Base-by-base conservation (phyloP, 495 filamentous ascomycete species). In the Penicillium soppii region DNA sequence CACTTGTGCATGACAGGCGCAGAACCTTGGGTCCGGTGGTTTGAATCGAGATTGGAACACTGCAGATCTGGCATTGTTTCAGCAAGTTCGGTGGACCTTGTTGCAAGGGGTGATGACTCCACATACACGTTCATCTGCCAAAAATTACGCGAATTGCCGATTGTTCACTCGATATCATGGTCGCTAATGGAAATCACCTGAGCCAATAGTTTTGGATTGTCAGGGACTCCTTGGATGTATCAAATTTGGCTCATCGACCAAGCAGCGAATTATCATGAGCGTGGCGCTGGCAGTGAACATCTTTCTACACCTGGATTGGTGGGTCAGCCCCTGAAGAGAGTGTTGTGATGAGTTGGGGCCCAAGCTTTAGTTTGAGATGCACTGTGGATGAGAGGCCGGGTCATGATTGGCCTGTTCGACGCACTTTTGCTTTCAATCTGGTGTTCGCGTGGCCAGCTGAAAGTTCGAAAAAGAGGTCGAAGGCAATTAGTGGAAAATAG, bases 1-100 rank as follows among this genome's bases (percentile, higher is more conserved):
- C 48, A 47, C 25, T 43, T 33, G 27, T 49, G 38, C 48, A 49
- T 59, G 52, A 56, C 53, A 52, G 57, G 52, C 35, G 43, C 39
- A 32, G 1, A 36, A 47, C 33, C 46, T 17, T 49, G 44, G 43
- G 29, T 49, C 50, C 41, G 46, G 46, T 53, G 6, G 27, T 10
- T 7, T 36, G 47, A 36, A 46, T 59, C 56, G 53, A 54, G 56
- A 59, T 56, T 53, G 59, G 44, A 49, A 47, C 43, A 50, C 32
- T 59, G 59, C 59, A 56, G 52, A 53, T 48, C 43, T 43, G 29
- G 45, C 35, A 56, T 53, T 35, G 21, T 47, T 27, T 38, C 36
- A 50, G 52, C 48, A 36, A 17, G 41, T 38, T 21, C 1, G 20
- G 53, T 54, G 53, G 50, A 51, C 25, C 41, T 37, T 15, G 4